phyloP scores from a whole-genome alignment of 495 filamentous ascomycete genomes.

The Aspergillus wentii region DNA sequence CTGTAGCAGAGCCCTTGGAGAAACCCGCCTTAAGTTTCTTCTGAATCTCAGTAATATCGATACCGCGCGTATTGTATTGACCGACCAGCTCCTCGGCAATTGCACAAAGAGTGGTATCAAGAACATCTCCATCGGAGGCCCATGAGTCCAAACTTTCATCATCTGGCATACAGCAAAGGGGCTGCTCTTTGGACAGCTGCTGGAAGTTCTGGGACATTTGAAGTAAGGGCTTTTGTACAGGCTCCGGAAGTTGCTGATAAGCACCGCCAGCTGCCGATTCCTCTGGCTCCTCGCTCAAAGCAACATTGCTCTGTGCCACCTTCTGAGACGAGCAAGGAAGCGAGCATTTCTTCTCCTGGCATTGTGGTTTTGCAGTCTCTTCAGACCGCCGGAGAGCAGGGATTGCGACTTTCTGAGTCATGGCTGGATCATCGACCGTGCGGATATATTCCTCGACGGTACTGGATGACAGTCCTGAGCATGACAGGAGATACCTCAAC shows the following conservation, averaged over 20 bases:
- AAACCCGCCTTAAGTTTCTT: slow-evolving; percentile 33
- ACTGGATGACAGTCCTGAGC: slow-evolving; percentile 19
- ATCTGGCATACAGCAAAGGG: slow-evolving; percentile 18
- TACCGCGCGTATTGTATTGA: slow-evolving; percentile 34
- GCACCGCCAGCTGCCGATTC: no score
- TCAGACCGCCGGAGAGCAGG: slow-evolving; percentile 21
- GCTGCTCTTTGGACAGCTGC: no score
- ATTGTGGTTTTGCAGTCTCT: neutral
- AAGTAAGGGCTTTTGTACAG: neutral
- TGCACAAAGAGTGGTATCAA: slow-evolving; percentile 38
- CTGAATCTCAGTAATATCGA: slow-evolving; percentile 32
- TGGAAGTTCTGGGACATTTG: no score
- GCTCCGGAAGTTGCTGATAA: neutral
- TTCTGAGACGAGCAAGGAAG: no score
- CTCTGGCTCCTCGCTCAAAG: no score
- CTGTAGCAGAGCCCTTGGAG: slow-evolving; percentile 17
- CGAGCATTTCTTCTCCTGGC: neutral
- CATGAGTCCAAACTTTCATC: slow-evolving; percentile 7
- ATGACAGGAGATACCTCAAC: slow-evolving; percentile 21
- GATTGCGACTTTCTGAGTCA: slow-evolving; percentile 34
- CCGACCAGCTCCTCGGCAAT: slow-evolving; percentile 36
- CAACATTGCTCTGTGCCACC: no score
- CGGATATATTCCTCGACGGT: slow-evolving; percentile 28
- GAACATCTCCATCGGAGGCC: slow-evolving; percentile 20
- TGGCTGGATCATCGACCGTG: slow-evolving; percentile 10